Base-by-base conservation (phyloP, 306 rosid genomes). In the Mucuna pruriens region DNA sequence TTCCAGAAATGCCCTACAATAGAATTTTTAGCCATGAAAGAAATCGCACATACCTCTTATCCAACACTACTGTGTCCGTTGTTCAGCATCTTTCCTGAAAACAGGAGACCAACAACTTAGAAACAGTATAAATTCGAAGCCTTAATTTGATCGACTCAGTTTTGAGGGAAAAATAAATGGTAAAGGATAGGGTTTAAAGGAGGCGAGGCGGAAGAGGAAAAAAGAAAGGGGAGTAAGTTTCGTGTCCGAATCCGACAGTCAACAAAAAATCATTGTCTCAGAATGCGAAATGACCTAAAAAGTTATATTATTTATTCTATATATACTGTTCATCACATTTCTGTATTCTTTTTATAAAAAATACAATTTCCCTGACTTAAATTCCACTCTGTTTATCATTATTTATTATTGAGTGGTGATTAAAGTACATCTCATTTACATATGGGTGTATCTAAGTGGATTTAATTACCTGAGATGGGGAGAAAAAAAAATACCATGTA, bases 201-300 rank as follows among this genome's bases (percentile, higher is more conserved):
- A 67, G 72, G 74, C 84, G 79, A 67, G 72, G 74, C 84, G 57
- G 51, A 60, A 15, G 62, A 34, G 29, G 62, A 31, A 54, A 44
- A 34, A 61, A 15, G 52, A 12, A 36, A 61, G 16, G 17, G 6
- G 1, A 6, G 31, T 7, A 1, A 26, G 67, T 67, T 74, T 48
- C 33, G 31, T 23, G 66, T 61, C 31, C 15, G 22, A 71, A 33
- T 48, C 22, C 44, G 69, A 57, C n/a, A 22, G 68, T 15, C 7
- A 63, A n/a, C 16, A 46, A 23, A 22, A 64, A 33, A 12, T 23
- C 2, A 16, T 31, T 29, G 34, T 45, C 64, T 23, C 46, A 73
- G 7, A 45, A 33, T 58, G 23, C 54, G 16, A 60, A 60, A 48
- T 46, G 5, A 60, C n/a, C 15, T 49, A 70, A 22, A 3, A 55